Base-by-base conservation (phyloP, 106 monocot species). In the Dendrobium nobile region DNA sequence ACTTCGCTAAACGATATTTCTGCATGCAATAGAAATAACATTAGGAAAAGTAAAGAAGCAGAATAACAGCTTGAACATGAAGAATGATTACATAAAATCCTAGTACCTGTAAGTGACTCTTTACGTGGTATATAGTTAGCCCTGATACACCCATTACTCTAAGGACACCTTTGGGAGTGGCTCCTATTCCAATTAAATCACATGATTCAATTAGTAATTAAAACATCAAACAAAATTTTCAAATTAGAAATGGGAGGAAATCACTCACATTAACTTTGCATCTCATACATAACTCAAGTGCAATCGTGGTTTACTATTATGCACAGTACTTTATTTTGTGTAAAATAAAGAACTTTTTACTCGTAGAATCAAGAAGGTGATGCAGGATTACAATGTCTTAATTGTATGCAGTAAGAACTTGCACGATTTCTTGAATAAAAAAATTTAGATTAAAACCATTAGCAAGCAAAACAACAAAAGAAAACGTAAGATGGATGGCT, bases 121-220 rank as follows among this genome's bases (percentile, higher is more conserved):
- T 95, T 64, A 95, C 95, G 87, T 95, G 92, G 85, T 92, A 95
- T 79, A 95, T 95, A 16, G 95, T 95, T 70, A 95, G 77, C 13
- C 95, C 90, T 81, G 79, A 85, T 20, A 90, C 95, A 80, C 90
- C 92, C 95, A 95, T 95, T 19, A 90, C 83, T 80, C 88, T 95
- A 4, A 95, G 88, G 33, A 95, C 88, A 79, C 95, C 95, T 84
- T 95, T 95, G 13, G 95, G 95, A 51, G 95, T 95, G 55, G 95
- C 95, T 87, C 88, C 95, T 95, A 85, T 78, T 7, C 81, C 33
- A 83, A 28, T 37, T 77, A 65, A 56, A 42, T 47, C 42, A 55
- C 43, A 42, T 42, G 51, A 70, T 70, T 70, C 37, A 0, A 70
- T 37, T 20, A 70, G 37, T 33, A 1, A 70, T 70, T 37, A 70